phyloP scores from a whole-genome alignment of 805 yeast genomes.

The Brettanomyces custersianus region DNA sequence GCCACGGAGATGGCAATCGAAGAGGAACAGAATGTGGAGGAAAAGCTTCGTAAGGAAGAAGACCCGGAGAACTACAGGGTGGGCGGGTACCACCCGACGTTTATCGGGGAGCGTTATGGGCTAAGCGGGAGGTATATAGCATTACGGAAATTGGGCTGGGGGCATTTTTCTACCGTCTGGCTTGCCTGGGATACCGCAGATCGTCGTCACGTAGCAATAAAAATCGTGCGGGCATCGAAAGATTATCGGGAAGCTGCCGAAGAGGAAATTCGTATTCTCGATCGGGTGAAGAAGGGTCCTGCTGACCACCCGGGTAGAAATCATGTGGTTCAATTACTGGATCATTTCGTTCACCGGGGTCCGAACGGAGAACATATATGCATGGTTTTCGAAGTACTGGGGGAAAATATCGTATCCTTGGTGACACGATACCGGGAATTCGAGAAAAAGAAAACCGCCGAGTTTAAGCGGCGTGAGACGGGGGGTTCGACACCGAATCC shows the following conservation, averaged over 20 bases:
- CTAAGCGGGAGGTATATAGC: constrained; percentile 32
- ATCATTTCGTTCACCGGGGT: constrained; percentile 47
- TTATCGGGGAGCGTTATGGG: constrained; percentile 45
- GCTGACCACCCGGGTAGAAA: constrained; percentile 39
- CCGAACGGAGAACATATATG: constrained; percentile 59
- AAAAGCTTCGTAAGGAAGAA: constrained; percentile 35
- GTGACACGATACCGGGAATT: constrained; percentile 37
- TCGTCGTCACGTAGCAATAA: constrained; percentile 48
- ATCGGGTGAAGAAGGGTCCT: constrained; percentile 22
- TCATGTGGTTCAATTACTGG: constrained; percentile 44
- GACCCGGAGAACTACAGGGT: constrained; percentile 40
- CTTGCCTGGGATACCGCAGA: constrained; percentile 34
- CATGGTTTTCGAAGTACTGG: constrained; percentile 59
- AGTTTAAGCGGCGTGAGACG: constrained; percentile 10
- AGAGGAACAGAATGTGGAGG: constrained; percentile 16
- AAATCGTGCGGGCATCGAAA: constrained; percentile 46
- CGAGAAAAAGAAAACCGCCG: constrained; percentile 22
- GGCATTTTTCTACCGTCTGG: constrained; percentile 70
- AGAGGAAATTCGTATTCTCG: constrained; percentile 49
- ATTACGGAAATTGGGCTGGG: constrained; percentile 59
- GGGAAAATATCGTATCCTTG: constrained; percentile 48
- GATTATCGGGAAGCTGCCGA: constrained; percentile 54
- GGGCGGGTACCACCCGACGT: constrained; percentile 63
- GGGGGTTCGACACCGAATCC: constrained; percentile 1
- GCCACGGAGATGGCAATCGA: no score